These are phyloP conservation scores for Mortierella sp. DNA, from an alignment of 371 early-diverging fungal species.

Conservation along the genomic window DNA sequence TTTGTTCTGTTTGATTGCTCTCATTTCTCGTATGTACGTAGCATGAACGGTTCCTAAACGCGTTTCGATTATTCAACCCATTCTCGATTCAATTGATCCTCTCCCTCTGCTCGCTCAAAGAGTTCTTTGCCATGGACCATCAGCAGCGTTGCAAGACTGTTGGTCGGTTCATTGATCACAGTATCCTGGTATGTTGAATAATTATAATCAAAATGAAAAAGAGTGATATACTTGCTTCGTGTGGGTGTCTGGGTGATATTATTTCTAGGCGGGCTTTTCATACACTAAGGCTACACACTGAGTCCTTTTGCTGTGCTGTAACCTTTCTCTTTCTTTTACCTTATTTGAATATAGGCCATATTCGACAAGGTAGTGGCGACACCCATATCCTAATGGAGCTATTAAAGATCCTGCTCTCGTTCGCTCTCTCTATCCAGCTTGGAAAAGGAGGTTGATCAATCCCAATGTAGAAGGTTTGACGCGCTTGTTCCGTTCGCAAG, in stretches of 20 bases:
- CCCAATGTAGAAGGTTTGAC: not conserved
- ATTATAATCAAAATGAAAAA: not conserved
- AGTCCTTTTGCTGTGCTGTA: not conserved
- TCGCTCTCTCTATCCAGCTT: not conserved
- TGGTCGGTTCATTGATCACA: conserved; percentile 31
- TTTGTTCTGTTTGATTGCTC: not conserved
- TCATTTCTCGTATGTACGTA: not conserved
- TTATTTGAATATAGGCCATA: conserved; percentile 4
- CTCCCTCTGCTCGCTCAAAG: conserved; percentile 36
- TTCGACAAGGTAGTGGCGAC: conserved; percentile 23
- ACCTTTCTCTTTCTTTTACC: not conserved
- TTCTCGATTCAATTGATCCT: conserved; percentile 47
- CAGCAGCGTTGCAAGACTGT: conserved; percentile 22
- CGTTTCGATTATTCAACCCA: conserved; percentile 39
- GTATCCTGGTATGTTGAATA: conserved; percentile 25
- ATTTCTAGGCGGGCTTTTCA: not conserved
- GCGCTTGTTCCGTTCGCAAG: not conserved
- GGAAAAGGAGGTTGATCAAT: not conserved
- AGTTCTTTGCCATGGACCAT: conserved; percentile 36
- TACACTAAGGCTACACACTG: not conserved
- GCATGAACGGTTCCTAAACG: conserved; percentile 41
- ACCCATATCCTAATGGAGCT: conserved; percentile 13
- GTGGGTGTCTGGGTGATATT: not conserved
- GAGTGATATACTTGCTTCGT: not conserved
- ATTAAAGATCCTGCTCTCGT: not conserved